Percentiles rank a stretch among this genome's conserved stretches.
phyloP scores from a whole-genome alignment of 2,329 filamentous ascomycete species.

The Ramichloridium luteum region DNA sequence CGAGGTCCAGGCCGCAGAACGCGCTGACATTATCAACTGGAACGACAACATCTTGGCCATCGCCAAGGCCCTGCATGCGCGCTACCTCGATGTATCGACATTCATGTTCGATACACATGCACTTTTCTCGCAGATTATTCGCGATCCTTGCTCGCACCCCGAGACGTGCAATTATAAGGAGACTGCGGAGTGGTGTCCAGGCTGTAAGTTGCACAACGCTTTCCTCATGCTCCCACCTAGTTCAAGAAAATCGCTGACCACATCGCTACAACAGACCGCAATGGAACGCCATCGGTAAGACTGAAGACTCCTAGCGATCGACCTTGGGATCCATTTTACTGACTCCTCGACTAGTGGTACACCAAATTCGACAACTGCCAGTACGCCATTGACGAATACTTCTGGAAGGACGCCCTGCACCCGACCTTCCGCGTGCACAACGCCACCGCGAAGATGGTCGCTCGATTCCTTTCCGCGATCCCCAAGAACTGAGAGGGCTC shows the following conservation, averaged over 20 bases:
- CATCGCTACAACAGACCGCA: too few species aligned
- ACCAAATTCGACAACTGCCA: slow-evolving; percentile 36
- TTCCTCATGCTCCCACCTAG: too few species aligned
- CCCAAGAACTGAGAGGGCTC: too few species aligned
- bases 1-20: slow-evolving; percentile 23
- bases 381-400: slow-evolving; percentile 48
- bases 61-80: slow-evolving; percentile 28
- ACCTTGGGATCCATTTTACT: too few species aligned
- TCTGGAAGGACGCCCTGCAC: slow-evolving; percentile 53
- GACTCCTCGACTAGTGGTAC: slow-evolving; percentile 23
- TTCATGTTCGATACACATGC: slow-evolving; percentile 43
- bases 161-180: slow-evolving; percentile 45
- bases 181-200: slow-evolving; percentile 18
- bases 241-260: too few species aligned
- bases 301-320: too few species aligned
- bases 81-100: slow-evolving; percentile 33
- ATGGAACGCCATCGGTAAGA: too few species aligned
- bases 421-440: slow-evolving; percentile 54
- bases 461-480: slow-evolving; percentile 9
- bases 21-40: slow-evolving; percentile 35
- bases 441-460: slow-evolving; percentile 42
- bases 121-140: slow-evolving; percentile 41
- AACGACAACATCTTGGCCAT: slow-evolving; percentile 37
- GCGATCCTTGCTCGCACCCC: slow-evolving; percentile 37
- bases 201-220: too few species aligned